phyloP scores from a whole-genome alignment of 768 basidiomycete genomes.

The Mycena alexandri region DNA sequence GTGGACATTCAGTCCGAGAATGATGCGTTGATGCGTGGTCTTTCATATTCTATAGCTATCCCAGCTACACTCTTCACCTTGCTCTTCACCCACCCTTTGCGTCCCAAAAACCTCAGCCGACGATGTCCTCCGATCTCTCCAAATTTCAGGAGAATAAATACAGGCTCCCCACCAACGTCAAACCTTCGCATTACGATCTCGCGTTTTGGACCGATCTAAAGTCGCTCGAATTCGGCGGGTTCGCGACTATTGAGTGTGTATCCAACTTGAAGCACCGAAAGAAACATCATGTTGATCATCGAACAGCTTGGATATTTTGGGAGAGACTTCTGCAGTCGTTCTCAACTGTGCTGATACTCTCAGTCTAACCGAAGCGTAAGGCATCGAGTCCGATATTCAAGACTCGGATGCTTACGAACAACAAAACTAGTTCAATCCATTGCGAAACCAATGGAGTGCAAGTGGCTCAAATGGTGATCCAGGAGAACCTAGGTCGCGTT shows the following conservation, averaged over 20 bases:
- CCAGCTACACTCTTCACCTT: no score
- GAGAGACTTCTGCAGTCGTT: slow-evolving; percentile 70
- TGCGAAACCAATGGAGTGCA: slow-evolving; percentile 63
- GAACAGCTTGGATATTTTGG: slow-evolving; percentile 70
- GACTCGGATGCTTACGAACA: not conserved
- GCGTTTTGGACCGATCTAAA: slow-evolving; percentile 87
- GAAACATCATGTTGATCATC: not conserved
- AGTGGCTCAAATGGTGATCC: slow-evolving; percentile 59
- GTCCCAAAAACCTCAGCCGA: not conserved
- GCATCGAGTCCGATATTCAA: not conserved
- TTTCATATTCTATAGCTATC: no score
- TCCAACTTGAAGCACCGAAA: slow-evolving; percentile 5
- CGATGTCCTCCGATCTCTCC: slow-evolving; percentile 12
- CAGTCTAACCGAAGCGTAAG: slow-evolving; percentile 62
- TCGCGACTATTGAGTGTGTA: slow-evolving; percentile 76
- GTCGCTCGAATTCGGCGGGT: slow-evolving; percentile 80
- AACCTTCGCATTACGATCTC: slow-evolving; percentile 82
- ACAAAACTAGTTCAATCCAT: slow-evolving; percentile 47
- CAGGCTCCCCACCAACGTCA: slow-evolving; percentile 76
- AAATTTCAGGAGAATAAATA: slow-evolving; percentile 49
- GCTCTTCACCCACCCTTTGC: not conserved
- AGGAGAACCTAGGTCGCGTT: slow-evolving; percentile 73
- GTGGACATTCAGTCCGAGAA: not conserved
- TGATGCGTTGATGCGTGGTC: no score
- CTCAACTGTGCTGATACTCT: slow-evolving; percentile 74